Base-by-base conservation (phyloP, 768 basidiomycete species). In the Russula brevipes region DNA sequence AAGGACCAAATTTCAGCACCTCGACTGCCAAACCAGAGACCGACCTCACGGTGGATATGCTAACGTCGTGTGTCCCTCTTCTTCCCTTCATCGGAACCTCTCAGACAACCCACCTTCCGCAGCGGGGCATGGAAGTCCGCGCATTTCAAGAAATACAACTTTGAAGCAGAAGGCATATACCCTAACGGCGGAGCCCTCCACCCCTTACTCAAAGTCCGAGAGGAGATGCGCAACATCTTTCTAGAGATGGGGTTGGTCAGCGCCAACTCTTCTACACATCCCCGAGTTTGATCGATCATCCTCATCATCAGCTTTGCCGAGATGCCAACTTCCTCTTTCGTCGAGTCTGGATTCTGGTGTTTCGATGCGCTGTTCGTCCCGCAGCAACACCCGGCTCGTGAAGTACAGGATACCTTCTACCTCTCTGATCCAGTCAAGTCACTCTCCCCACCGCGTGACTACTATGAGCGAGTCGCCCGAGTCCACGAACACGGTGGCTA, bases 341-440 rank as follows among this genome's bases (percentile, higher is more conserved):
- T 99, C 60, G 97, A 99, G 76, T 96, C 94, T 24, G 91, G 90
- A 41, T 99, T 98, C 82, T 99, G 97, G 97, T 97, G 94, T 73
- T 98, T 99, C 76, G 97, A 99, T 74, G 86, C 95, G 1, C 81
- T 99, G 67, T 99, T 96, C 74, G 97, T 99, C 0, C 97, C 97
- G 0, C 97, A 99, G 72, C 96, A 98, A 73, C 97, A 99, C 78
- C 97, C 97, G 7, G 97, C 97, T 12, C 86, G 97, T 70, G 97
- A 99, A 67, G 72, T 98, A 53, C 97, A 99, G 75, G 97, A 99
- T 71, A 99, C 97, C 5, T 99, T 99, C 82, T 99, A 98, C 75
- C 81, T 98, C 35, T 97, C 96, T 59, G 94, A 98, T 75, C 97
- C 97, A 0, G 80, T 84, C 45, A 77, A 77, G 24, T 84, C 95